Base-by-base conservation (phyloP, 2,329 filamentous ascomycete species). In the Nigrospora osmanthi region DNA sequence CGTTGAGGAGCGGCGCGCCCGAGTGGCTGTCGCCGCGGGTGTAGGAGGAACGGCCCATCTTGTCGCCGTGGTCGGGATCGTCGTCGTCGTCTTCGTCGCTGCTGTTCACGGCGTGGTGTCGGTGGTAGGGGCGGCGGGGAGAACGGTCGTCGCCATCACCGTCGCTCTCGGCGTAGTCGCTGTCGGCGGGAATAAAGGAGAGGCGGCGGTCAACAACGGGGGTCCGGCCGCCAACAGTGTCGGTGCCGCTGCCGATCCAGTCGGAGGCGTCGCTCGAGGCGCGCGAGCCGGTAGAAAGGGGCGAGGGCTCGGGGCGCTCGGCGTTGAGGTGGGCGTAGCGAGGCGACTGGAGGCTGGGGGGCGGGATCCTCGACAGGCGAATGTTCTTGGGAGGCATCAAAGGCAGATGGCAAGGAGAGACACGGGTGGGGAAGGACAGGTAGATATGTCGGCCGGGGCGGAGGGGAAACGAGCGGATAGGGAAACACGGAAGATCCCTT, bases 11-110 rank as follows among this genome's bases (percentile, higher is more conserved):
- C 35, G 69, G 68, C n/a, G 60, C 60, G 15, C 55, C 65, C 16
- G 68, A 68, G 38, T 71, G 71, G 46, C 69, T 70, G 46, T 75
- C 69, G 3, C 62, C 60, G 43, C 68, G 69, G 51, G 71, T 65
- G 56, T 73, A 65, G 40, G 69, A 60, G 15, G 76, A 68, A 50
- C 71, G 67, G 50, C 59, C 31, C 32, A 32, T 67, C 49, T 59
- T 58, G 43, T 65, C 58, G 30, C 28, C 14, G 34, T 40, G 67
- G 32, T 69, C 66, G 58, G 68, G 68, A 50, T 67, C 56, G 52
- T 65, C 62, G 52, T 62, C 59, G 46, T 61, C 57, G 49, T 58
- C 44, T 48, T 57, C 49, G 42, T 57, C 56, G 47, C 47, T 34
- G 31, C 37, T 40, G n/a, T 40, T 38, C 12, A 33, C 19, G 11